Evolutionary conservation across 1,139 yeast genomes (phyloP).

Genomic region (Pneumocystis canis): DNA sequence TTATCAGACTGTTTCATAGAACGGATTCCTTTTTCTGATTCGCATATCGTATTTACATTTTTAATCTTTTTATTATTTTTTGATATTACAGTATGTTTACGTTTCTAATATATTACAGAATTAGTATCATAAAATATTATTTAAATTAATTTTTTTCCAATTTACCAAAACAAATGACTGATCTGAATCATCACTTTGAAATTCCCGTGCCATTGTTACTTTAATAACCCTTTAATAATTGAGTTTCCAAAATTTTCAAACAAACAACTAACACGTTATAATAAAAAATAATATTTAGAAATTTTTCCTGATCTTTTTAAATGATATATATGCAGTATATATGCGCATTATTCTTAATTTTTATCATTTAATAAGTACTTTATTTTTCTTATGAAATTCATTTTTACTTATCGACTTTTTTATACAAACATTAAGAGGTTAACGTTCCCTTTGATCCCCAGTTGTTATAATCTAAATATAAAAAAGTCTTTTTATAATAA

Average conservation of each 20-base stretch:
- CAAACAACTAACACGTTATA: neutral
- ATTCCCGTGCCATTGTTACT: neutral
- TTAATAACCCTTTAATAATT: neutral
- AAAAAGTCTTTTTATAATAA: neutral
- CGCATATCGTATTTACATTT: neutral
- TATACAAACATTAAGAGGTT: neutral
- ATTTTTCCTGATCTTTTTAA: neutral
- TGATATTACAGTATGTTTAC: neutral
- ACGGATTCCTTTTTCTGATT: neutral
- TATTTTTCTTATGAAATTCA: neutral
- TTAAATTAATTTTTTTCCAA: neutral
- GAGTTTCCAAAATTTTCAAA: neutral
- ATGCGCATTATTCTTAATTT: neutral
- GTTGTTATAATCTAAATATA: neutral
- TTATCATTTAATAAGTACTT: neutral
- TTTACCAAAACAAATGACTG: neutral
- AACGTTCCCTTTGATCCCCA: neutral
- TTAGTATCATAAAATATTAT: neutral
- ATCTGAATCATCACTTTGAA: neutral
- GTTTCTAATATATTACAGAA: neutral
- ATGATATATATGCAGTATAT: neutral
- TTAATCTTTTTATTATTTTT: neutral
- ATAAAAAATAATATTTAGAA: neutral
- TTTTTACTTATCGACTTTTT: neutral
- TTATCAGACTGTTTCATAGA: neutral